Conservation (phyloP, 805 yeast genomes). For the Candida yuanshanica region DNA sequence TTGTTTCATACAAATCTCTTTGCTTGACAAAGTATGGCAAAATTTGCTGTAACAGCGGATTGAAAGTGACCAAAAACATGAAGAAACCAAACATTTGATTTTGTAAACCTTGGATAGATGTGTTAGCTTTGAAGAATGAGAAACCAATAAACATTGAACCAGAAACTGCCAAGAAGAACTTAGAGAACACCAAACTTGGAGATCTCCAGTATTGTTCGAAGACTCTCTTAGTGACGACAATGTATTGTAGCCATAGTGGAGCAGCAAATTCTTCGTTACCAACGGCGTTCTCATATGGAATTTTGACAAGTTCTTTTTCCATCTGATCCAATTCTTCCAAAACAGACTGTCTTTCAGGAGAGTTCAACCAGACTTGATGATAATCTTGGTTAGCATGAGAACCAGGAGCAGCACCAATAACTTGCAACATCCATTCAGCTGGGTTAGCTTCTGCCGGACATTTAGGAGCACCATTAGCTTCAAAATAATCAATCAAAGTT, state of each 20-base stretch:
- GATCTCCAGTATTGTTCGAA: slow-evolving; percentile 66
- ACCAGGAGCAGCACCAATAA: slow-evolving; percentile 80
- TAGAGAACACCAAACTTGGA: slow-evolving; percentile 57
- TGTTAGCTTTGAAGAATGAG: slow-evolving; percentile 64
- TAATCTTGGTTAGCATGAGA: slow-evolving; percentile 69
- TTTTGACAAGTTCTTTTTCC: slow-evolving; percentile 51
- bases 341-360: slow-evolving; percentile 55
- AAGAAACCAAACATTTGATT: slow-evolving; percentile 77
- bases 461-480: slow-evolving; percentile 53
- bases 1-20: slow-evolving; percentile 63
- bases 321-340: slow-evolving; percentile 54
- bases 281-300: slow-evolving; percentile 28
- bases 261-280: slow-evolving; percentile 41
- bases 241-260: slow-evolving; percentile 33
- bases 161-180: slow-evolving; percentile 44
- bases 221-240: slow-evolving; percentile 46
- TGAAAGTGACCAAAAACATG: slow-evolving; percentile 55
- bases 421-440: slow-evolving; percentile 90
- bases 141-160: slow-evolving; percentile 69
- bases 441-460: slow-evolving; percentile 74
- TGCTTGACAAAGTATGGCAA: slow-evolving; percentile 56
- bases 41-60: slow-evolving; percentile 56
- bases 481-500: slow-evolving; percentile 60
- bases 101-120: slow-evolving; percentile 64
- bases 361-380: slow-evolving; percentile 70